Evolutionary conservation across 129 eudicot species (phyloP), one percentile per base, ranked within the genome.

Genomic region (Saposhnikovia divaricata): DNA sequence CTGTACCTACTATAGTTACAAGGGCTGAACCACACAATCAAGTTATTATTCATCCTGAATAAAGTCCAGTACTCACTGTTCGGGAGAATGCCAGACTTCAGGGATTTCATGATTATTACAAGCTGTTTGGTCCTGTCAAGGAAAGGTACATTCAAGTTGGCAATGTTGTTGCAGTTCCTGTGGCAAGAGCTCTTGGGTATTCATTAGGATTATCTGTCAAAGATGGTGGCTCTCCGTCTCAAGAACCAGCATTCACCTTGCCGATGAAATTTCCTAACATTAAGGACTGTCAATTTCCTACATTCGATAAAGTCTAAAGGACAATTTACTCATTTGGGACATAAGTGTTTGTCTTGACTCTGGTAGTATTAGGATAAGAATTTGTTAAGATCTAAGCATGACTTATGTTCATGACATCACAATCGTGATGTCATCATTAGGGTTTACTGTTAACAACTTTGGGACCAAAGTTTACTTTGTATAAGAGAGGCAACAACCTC

Each of bases 11-110:
- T 0, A 97, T 95, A 11, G 96, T 91, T n/a, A n/a, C n/a, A 2
- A 84, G 97, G 16, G 94, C 97, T 0, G 94, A 95, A 46, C 98
- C 98, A 4, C 98, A 95, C 76, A 95, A 95, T 16, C 98, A 92
- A 85, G 93, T 90, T 72, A 86, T 94, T 23, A 70, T 86, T n/a
- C 98, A 94, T 44, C 97, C 98, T 0, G 3, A 40, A 1, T 96
- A 93, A 77, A 86, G 88, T 27, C 74, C 96, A 10, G 97, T 93
- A 2, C 75, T 91, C 59, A 79, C 96, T 0, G 72, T 94, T 14
- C 86, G 92, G 12, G 97, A 94, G 47, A 90, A 90, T 79, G 96
- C 97, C 0, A 68, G 97, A 6, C 85, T 91, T 8, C 97, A 93
- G 83, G 98, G 98, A 10, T 94, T 94, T 38, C 96, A 93, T 0